Evolutionary conservation across 202 grass and related monocot genomes (phyloP), one percentile per base, ranked within the genome.

Genomic region (Carex arenaria): DNA sequence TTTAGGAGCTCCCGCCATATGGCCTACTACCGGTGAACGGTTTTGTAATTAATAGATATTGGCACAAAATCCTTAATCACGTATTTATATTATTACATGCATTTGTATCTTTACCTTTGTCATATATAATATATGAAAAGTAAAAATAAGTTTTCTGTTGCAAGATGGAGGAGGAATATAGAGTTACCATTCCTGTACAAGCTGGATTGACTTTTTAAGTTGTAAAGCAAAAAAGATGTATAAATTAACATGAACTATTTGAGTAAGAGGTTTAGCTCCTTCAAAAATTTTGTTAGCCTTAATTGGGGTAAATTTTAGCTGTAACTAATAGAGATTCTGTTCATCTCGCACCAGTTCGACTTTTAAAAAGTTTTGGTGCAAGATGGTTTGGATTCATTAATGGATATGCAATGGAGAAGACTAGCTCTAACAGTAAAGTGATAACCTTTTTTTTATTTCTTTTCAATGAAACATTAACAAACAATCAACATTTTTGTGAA

Each of bases 1-100:
- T 98, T 98, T 77, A 89, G 89, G 15, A 93, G 90, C n/a, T 98
- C 95, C 9, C 89, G 95, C 28, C 95, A 98, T 85, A 94, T 98
- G 95, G 95, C 95, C 38, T 98, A 98, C 79, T 93, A 98, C 82
- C 92, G 95, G 5, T 98, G 84, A 97, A 19, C 1, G 15, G 20
- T 32, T 77, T n/a, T 47, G 34, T 64, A 80, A 64, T 7, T 63
- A 64, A 30, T 22, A 80, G 7, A 49, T 63, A 49, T 63, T 6
- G 59, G 8, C 60, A 15, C 19, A 43, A 13, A 22, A 28, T 64
- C 14, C 19, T 28, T 64, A 23, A 64, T 80, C 22, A 26, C 32
- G 26, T 72, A 72, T 49, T 23, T 72, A 72, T 20, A 61, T 64
- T 20, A 62, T 80, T 45, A 43, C 55, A 64, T 23, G 22, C 61